Conservation (phyloP, 2,329 filamentous ascomycete species). For the Plenodomus biglobosus region DNA sequence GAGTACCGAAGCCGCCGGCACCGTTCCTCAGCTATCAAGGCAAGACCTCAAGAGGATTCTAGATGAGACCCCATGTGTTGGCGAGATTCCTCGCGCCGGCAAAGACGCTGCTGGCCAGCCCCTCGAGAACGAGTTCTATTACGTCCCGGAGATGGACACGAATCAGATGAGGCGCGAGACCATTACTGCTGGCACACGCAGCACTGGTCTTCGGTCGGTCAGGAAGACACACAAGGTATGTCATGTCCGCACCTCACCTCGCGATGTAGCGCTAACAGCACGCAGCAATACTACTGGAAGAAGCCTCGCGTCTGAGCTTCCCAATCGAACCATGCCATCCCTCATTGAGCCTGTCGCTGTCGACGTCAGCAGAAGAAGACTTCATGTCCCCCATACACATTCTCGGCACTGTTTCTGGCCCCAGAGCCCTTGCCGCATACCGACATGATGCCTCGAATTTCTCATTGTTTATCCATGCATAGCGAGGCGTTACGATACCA, state of each 20-base stretch:
- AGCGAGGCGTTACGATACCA: conserved; percentile 45
- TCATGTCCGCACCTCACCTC: neutral
- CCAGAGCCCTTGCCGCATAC: neutral
- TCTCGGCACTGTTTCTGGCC: neutral
- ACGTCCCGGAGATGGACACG: conserved; percentile 81
- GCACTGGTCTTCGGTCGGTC: conserved; percentile 85
- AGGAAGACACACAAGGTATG: conserved; percentile 96
- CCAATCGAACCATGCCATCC: neutral
- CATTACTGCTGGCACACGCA: conserved; percentile 81
- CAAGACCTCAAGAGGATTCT: conserved; percentile 69
- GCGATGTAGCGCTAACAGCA: conserved; percentile 10
- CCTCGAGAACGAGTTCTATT: conserved; percentile 96
- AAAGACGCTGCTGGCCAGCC: conserved; percentile 95
- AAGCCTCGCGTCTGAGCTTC: conserved; percentile 51
- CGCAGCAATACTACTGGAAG: conserved; percentile 72
- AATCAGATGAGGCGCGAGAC: conserved; percentile 78
- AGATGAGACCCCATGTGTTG: conserved; percentile 74
- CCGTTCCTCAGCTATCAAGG: conserved; percentile 33
- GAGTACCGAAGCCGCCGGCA: conserved; percentile 21
- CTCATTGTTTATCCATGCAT: conserved; percentile 31
- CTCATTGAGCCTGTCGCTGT: neutral
- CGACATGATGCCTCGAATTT: neutral
- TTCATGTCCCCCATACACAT: neutral
- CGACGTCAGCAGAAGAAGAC: neutral
- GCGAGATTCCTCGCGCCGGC: conserved; percentile 84